Conservation (phyloP, 768 basidiomycete species). For the Coprinellus aureogranulatus region DNA sequence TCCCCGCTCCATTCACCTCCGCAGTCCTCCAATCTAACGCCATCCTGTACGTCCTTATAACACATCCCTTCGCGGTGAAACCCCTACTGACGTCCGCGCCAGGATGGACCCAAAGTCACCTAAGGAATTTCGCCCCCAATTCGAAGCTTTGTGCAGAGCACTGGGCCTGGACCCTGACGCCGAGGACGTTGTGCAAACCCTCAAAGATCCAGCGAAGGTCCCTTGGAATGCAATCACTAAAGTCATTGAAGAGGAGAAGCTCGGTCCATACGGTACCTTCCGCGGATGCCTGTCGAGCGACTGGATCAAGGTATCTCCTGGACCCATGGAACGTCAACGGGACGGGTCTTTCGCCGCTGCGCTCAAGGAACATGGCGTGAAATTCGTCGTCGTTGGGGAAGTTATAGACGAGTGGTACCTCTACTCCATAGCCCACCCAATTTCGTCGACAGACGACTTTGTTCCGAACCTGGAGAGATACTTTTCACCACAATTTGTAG, state of each 20-base stretch:
- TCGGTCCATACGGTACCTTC: slow-evolving; percentile 64
- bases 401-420: slow-evolving; percentile 76
- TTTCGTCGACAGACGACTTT: slow-evolving; percentile 49
- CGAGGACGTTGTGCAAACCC: slow-evolving; percentile 44
- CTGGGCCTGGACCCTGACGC: slow-evolving; percentile 54
- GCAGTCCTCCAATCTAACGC: slow-evolving; percentile 74
- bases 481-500: slow-evolving; percentile 49
- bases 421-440: slow-evolving; percentile 68
- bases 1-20: slow-evolving; percentile 61
- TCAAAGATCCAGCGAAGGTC: slow-evolving; percentile 49
- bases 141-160: slow-evolving; percentile 56
- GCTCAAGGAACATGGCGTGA: slow-evolving; percentile 56
- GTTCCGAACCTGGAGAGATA: slow-evolving; percentile 59
- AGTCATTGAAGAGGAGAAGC: slow-evolving; percentile 54
- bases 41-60: slow-evolving; percentile 47
- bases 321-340: slow-evolving; percentile 68
- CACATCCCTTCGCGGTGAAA: background rate
- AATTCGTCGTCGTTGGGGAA: slow-evolving; percentile 64
- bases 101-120: slow-evolving; percentile 59
- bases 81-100: background rate
- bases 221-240: slow-evolving; percentile 51
- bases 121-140: slow-evolving; percentile 57
- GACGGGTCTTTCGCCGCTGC: slow-evolving; percentile 55
- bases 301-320: slow-evolving; percentile 54
- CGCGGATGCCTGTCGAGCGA: slow-evolving; percentile 60